These are phyloP conservation scores for Pseudocercospora fijiensis DNA, from an alignment of 2,329 filamentous ascomycete species.

Conservation along the genomic window DNA sequence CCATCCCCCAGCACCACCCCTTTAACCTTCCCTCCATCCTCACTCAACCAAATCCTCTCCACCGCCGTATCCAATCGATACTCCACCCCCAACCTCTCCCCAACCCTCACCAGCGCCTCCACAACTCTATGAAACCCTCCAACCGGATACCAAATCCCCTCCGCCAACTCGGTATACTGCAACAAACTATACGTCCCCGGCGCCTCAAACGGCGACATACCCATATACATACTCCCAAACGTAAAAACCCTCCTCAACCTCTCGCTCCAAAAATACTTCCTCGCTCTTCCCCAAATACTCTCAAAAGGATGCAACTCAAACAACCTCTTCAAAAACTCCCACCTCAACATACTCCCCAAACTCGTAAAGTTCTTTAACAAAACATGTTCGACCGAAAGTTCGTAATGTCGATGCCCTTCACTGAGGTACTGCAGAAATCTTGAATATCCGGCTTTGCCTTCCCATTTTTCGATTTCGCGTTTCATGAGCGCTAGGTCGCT, in stretches of 20 bases:
- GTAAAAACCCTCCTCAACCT: slow-evolving; percentile 69
- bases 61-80: slow-evolving; percentile 63
- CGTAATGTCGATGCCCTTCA: slow-evolving; percentile 69
- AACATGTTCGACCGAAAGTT: slow-evolving; percentile 65
- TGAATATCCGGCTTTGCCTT: slow-evolving; percentile 68
- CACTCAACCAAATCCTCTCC: slow-evolving; percentile 53
- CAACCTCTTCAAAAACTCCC: slow-evolving; percentile 59
- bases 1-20: slow-evolving; percentile 62
- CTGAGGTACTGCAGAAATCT: slow-evolving; percentile 66
- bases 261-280: slow-evolving; percentile 69
- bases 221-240: slow-evolving; percentile 81
- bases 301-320: slow-evolving; percentile 68
- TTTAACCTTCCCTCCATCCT: slow-evolving; percentile 54
- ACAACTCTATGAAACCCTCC: slow-evolving; percentile 68
- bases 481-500: slow-evolving; percentile 73
- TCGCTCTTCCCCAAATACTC: slow-evolving; percentile 65
- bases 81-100: slow-evolving; percentile 60
- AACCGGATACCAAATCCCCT: slow-evolving; percentile 73
- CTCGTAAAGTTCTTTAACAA: slow-evolving; percentile 66
- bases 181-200: slow-evolving; percentile 71
- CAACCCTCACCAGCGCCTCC: slow-evolving; percentile 62
- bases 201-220: slow-evolving; percentile 74
- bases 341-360: slow-evolving; percentile 57
- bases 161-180: slow-evolving; percentile 72
- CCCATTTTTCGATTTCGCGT: slow-evolving; percentile 67